Evolutionary conservation across 768 basidiomycete genomes (phyloP).

Genomic region (Tricholoma furcatifolium): DNA sequence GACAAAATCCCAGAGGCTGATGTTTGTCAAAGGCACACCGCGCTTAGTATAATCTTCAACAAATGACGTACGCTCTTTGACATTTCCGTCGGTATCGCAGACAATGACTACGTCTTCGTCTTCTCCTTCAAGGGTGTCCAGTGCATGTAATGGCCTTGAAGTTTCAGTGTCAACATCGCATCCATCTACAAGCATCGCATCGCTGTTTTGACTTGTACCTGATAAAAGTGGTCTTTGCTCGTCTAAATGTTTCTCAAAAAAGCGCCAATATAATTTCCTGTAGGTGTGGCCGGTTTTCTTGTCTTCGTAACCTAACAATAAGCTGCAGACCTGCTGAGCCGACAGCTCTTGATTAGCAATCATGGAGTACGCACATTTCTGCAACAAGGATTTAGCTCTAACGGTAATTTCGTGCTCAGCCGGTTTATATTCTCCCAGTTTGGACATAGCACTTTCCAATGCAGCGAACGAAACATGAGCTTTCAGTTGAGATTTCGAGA

Average conservation of each 20-base stretch:
- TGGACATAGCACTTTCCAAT: slow-evolving; percentile 30
- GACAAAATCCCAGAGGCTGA: background rate
- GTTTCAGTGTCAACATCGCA: too few species aligned
- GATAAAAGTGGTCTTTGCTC: slow-evolving; percentile 12
- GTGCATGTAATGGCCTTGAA: too few species aligned
- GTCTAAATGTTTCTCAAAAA: slow-evolving; percentile 27
- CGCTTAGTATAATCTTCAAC: background rate
- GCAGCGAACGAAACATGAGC: slow-evolving; percentile 39
- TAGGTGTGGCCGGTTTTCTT: slow-evolving; percentile 37
- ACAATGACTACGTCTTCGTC: too few species aligned
- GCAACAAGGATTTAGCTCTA: slow-evolving; percentile 30
- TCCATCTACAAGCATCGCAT: too few species aligned
- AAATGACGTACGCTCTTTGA: too few species aligned
- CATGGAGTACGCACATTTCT: slow-evolving; percentile 35
- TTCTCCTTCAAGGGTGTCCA: too few species aligned
- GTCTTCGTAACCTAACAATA: slow-evolving; percentile 33
- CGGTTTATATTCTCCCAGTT: slow-evolving; percentile 21
- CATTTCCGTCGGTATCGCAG: too few species aligned
- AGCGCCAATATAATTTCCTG: slow-evolving; percentile 32
- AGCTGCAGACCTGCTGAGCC: slow-evolving; percentile 33
- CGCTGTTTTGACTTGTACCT: too few species aligned
- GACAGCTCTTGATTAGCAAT: slow-evolving; percentile 39
- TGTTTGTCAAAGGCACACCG: background rate
- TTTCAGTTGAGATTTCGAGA: slow-evolving; percentile 42
- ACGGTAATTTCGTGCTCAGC: slow-evolving; percentile 14